Base-by-base conservation (phyloP, 73 alveolate species). In the Stentor coeruleus region DNA sequence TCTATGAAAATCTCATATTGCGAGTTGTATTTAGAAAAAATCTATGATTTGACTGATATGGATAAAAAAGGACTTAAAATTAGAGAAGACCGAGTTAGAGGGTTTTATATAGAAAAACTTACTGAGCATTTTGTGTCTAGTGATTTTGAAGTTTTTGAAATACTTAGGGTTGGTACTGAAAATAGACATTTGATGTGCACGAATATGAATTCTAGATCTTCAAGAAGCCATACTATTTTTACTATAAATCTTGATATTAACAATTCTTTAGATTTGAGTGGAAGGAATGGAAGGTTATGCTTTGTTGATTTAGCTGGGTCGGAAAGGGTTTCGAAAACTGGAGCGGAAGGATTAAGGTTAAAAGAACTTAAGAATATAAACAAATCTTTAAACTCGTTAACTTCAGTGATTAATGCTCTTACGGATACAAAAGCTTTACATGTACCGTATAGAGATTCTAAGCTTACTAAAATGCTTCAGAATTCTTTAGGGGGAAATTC, bases 401-500 rank as follows among this genome's bases (percentile, higher is more conserved):
- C 92, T 3, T 83, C 74, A 36, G 93, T 90, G 2, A 74, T 91
- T 74, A 55, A 74, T 38, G 87, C 89, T 36, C 74, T 91, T 3
- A 74, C 86, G 0, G 83, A 91, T 60, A 74, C 73, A 39, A 55
- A 80, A 84, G 83, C 83, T n/a, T 3, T 81, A n/a, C 96, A 91
- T 85, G 85, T 91, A 3, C 90, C 94, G 3, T 91, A 85, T 58
- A 87, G 96, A 81, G 94, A 91, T 59, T 91, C 96, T 14, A 88
- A 88, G 59, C 86, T 91, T 11, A 91, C 99, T 33, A 91, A 89
- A 84, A 89, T 88, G 84, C 82, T 95, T 49, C 91, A 91, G 82
- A 98, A 93, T 79, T 91, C 97, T 20, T 77, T 95, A 60, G 97
- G 98, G 0, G 99, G 99, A 40, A 91, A 93, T 81, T 83, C 99